These are phyloP conservation scores for Perkinsus olseni DNA, from an alignment of 169 alveolate genomes.

Conservation along the genomic window DNA sequence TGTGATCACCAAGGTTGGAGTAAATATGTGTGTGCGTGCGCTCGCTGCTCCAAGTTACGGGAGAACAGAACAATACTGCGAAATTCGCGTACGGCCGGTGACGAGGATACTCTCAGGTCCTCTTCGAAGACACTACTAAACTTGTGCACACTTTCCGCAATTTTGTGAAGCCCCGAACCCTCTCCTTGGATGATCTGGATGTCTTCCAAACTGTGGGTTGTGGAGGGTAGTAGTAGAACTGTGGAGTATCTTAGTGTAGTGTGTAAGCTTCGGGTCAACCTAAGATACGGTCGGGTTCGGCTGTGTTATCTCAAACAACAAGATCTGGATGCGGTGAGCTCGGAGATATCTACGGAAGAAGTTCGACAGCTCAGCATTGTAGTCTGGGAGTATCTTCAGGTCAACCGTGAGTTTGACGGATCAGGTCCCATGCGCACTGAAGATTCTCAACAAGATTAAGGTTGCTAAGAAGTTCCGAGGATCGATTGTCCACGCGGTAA, in stretches of 20 bases:
- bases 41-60: no score
- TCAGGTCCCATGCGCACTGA: not conserved
- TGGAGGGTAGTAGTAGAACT: not conserved
- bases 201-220: not conserved
- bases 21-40: no score
- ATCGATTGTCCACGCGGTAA: not conserved
- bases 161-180: not conserved
- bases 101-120: no score
- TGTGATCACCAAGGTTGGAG: no score
- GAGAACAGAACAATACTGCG: no score
- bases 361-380: not conserved
- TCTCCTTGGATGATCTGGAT: not conserved
- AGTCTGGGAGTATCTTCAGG: not conserved
- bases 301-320: not conserved
- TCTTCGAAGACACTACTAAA: not conserved
- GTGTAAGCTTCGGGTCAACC: not conserved
- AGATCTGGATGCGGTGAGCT: not conserved
- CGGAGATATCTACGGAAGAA: not conserved
- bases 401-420: not conserved
- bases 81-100: no score
- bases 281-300: not conserved
- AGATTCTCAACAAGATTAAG: not conserved
- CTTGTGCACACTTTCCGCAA: not conserved
- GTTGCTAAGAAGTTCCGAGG: not conserved
- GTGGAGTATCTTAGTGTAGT: not conserved